phyloP scores from a whole-genome alignment of 257 asterid genomes.

The Scutellaria barbata region DNA sequence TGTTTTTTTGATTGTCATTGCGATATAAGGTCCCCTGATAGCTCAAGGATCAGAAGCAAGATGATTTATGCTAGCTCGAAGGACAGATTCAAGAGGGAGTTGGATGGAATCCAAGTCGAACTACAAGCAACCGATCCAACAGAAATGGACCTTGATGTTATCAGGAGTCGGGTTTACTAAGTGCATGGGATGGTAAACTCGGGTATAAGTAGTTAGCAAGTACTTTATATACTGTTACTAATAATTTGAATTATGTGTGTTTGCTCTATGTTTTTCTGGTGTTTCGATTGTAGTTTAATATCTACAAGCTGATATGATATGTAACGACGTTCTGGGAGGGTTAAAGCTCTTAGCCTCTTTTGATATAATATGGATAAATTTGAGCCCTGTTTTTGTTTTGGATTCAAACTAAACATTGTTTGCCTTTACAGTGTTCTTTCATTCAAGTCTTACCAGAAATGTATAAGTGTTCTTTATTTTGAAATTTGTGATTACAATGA shows the following conservation, averaged over 20 bases:
- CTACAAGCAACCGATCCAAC: constrained; percentile 67
- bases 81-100: constrained; percentile 66
- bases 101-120: constrained; percentile 61
- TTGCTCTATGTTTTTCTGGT: constrained; percentile 37
- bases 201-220: constrained; percentile 36
- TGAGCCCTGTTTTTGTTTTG: constrained; percentile 18
- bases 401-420: constrained; percentile 12
- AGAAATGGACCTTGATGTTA: constrained; percentile 62
- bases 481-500: too few species aligned
- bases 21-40: constrained; percentile 56
- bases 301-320: constrained; percentile 46
- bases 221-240: constrained; percentile 33
- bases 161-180: constrained; percentile 54
- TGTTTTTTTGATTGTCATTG: constrained; percentile 5
- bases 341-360: constrained; percentile 28
- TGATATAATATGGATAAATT: constrained; percentile 30
- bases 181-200: constrained; percentile 40
- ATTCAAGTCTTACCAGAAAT: too few species aligned
- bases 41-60: constrained; percentile 57
- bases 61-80: constrained; percentile 70
- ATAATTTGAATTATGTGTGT: constrained; percentile 34
- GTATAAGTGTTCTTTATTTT: too few species aligned
- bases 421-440: constrained; percentile 4
- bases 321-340: constrained; percentile 43
- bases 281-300: constrained; percentile 31